Evolutionary conservation across 768 basidiomycete genomes (phyloP).

Genomic region (Hericium rajendrae): DNA sequence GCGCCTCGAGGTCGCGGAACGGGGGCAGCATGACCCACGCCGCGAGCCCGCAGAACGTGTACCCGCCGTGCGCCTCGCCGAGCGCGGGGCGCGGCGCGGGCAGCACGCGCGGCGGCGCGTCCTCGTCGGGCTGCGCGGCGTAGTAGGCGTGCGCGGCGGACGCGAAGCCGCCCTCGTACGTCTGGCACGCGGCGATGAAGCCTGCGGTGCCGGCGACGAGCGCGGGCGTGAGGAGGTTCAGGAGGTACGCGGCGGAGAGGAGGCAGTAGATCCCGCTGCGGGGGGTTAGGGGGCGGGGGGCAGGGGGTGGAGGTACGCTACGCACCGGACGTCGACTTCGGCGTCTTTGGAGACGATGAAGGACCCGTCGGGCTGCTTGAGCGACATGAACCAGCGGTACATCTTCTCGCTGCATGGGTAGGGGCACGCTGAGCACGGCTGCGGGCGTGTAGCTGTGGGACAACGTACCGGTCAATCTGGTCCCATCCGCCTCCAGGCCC

Average conservation of each 20-base stretch:
- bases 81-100: constrained; percentile 57
- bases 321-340: constrained; percentile 90
- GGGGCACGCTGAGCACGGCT: not conserved
- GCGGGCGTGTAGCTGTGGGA: not conserved
- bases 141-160: constrained; percentile 68
- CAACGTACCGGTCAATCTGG: constrained; percentile 63
- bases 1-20: constrained; percentile 25
- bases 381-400: constrained; percentile 82
- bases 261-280: constrained; percentile 89
- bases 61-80: constrained; percentile 96
- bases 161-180: constrained; percentile 94
- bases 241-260: constrained; percentile 69
- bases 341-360: constrained; percentile 82
- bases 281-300: not conserved
- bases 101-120: constrained; percentile 11
- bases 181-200: constrained; percentile 87
- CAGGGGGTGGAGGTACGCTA: constrained; percentile 15
- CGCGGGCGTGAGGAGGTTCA: constrained; percentile 84
- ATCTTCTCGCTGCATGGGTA: constrained; percentile 45
- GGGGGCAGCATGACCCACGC: constrained; percentile 73
- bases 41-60: constrained; percentile 89
- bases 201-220: constrained; percentile 65
- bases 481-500: constrained; percentile 79
- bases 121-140: constrained; percentile 2
- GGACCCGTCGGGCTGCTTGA: constrained; percentile 90